phyloP scores from a whole-genome alignment of 441 rosid genomes.

The Gossypium davidsonii region DNA sequence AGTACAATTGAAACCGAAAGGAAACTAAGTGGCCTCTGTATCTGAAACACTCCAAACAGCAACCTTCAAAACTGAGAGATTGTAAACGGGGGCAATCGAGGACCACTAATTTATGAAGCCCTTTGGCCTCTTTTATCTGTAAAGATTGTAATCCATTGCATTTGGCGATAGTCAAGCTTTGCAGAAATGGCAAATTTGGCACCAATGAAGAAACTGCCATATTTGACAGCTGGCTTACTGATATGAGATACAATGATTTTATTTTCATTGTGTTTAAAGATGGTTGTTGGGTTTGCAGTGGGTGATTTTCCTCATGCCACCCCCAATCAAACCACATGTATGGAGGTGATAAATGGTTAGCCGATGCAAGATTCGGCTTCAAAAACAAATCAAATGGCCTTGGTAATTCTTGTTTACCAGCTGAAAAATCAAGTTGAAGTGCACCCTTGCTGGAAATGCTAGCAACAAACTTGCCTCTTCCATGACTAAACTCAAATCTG shows the following conservation, averaged over 20 bases:
- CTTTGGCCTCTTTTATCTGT: background rate
- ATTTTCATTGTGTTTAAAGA: background rate
- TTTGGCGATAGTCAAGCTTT: background rate
- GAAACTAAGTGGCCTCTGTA: background rate
- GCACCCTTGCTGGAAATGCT: background rate
- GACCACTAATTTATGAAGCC: background rate
- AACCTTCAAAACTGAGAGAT: background rate
- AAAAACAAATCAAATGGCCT: conserved; percentile 29
- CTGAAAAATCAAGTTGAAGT: conserved; percentile 31
- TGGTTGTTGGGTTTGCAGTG: background rate
- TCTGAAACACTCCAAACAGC: background rate
- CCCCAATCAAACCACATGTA: background rate
- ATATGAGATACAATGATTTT: conserved; percentile 18
- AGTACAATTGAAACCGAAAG: background rate
- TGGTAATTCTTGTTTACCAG: background rate
- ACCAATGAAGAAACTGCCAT: background rate
- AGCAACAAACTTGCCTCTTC: background rate
- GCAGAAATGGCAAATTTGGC: background rate
- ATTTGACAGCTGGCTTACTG: conserved; percentile 22
- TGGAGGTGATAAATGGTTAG: too few species aligned
- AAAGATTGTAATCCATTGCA: conserved; percentile 6
- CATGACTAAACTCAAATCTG: background rate
- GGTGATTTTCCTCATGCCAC: background rate
- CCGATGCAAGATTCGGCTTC: conserved; percentile 13
- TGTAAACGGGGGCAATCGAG: background rate